These are phyloP conservation scores for Amylocarpus encephaloides DNA, from an alignment of 2,329 filamentous ascomycete genomes.

Conservation along the genomic window DNA sequence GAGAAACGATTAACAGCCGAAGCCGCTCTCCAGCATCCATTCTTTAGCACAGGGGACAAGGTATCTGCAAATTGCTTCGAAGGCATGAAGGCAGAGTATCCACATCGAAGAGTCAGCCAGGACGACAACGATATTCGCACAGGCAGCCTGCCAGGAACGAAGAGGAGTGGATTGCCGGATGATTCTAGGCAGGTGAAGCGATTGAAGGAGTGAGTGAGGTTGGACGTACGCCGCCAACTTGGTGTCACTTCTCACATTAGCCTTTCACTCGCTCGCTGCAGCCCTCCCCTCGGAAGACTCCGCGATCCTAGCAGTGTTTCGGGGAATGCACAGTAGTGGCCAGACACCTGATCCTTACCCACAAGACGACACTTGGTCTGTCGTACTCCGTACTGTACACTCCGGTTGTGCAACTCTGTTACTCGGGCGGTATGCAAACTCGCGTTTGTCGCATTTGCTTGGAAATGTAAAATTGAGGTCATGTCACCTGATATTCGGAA, in stretches of 20 bases:
- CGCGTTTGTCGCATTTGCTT: too few species aligned
- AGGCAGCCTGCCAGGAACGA: conserved; percentile 82
- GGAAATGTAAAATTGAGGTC: too few species aligned
- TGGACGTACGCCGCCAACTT: not conserved
- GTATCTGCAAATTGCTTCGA: conserved; percentile 85
- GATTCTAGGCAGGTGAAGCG: conserved; percentile 61
- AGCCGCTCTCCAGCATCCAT: conserved; percentile 82
- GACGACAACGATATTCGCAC: conserved; percentile 97
- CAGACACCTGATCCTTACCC: not conserved
- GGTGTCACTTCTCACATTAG: conserved; percentile 1
- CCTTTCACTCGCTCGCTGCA: not conserved
- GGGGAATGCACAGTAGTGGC: conserved; percentile 4
- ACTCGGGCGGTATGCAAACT: not conserved
- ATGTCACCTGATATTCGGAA: too few species aligned
- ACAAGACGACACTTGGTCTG: not conserved
- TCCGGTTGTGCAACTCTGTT: not conserved
- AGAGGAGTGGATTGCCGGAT: conserved; percentile 78
- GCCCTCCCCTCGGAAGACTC: not conserved
- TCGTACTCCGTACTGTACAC: too few species aligned
- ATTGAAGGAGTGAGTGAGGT: conserved; percentile 50
- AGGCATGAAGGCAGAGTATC: conserved; percentile 81
- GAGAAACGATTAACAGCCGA: conserved; percentile 80
- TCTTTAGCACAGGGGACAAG: conserved; percentile 67
- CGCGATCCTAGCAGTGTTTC: not conserved
- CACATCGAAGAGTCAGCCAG: conserved; percentile 80